Base-by-base conservation (phyloP, 2,329 filamentous ascomycete species). In the Aureobasidium uvarum region DNA sequence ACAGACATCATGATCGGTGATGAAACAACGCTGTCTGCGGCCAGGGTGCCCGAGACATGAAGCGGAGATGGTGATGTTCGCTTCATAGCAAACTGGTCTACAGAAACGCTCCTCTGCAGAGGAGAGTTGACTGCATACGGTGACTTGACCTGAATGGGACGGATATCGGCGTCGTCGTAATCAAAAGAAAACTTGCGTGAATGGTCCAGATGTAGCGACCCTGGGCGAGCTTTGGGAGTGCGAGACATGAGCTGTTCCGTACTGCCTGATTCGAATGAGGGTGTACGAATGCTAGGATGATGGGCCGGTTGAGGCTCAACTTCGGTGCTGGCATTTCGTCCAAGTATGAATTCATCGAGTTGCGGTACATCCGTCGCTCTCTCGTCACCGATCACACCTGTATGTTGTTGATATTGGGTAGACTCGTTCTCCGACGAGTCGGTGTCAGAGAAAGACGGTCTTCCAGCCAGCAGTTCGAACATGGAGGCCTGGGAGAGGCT, bases 181-280 rank as follows among this genome's bases (percentile, higher is more conserved):
- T 79, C 77, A 60, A 81, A 80, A 0, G 79, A 81, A 68, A 80
- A 81, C 46, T 77, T 74, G 39, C 76, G 73, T 28, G 67, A 71
- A 45, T 65, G 43, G 11, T 51, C 10, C 23, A 48, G 7, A n/a
- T n/a, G 38, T 13, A 54, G 28, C 3, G 45, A 28, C 20, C 51
- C 33, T 41, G 58, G 33, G 31, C 58, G 58, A 28, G 23, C 18
- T 7, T 28, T 48, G 2, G 56, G 20, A 10, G 55, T 14, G 23
- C 39, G 55, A 31, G 38, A 11, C 4, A 6, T 20, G 5, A 46
- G n/a, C 4, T 13, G 41, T 48, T 60, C n/a, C 5, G 13, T 62
- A 14, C 20, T 50, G 45, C 23, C 14, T 41, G 43, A 25, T 6
- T 41, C 36, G 33, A 62, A 14, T 11, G 45, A 51, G 3, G 58